Conservation (phyloP, 2,329 filamentous ascomycete genomes). For the Blastomyces emzantsi region DNA sequence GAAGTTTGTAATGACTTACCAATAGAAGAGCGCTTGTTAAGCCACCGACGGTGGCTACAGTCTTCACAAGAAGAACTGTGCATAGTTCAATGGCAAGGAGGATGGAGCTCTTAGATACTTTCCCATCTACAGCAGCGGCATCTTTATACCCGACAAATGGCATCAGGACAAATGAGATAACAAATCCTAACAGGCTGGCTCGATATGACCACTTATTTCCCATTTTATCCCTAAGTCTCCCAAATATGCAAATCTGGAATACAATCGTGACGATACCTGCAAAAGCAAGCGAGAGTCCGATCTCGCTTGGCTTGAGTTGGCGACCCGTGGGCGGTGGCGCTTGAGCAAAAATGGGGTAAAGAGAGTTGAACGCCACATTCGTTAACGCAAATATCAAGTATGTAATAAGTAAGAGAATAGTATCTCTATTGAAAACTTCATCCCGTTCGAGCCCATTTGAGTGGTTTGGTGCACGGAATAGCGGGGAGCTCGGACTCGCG, state of each 20-base stretch:
- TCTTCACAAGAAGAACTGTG: constrained; percentile 73
- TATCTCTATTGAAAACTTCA: constrained; percentile 67
- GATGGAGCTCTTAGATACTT: constrained; percentile 50
- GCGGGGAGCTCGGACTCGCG: constrained; percentile 26
- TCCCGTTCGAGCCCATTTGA: constrained; percentile 44
- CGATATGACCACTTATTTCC: constrained; percentile 84
- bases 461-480: constrained; percentile 33
- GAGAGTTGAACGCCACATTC: constrained; percentile 89
- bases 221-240: constrained; percentile 63
- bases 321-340: constrained; percentile 67
- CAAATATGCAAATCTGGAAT: constrained; percentile 83
- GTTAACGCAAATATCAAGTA: constrained; percentile 91
- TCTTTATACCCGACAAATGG: constrained; percentile 78
- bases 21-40: constrained; percentile 81
- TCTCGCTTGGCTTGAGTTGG: constrained; percentile 63
- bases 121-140: constrained; percentile 46
- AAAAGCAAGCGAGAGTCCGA: constrained; percentile 76
- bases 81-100: constrained; percentile 80
- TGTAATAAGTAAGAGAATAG: constrained; percentile 68
- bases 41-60: constrained; percentile 79
- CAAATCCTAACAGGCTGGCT: constrained; percentile 66
- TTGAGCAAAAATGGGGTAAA: constrained; percentile 89
- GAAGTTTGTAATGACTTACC: constrained; percentile 43
- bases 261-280: constrained; percentile 77
- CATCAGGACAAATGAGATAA: constrained; percentile 74